Conservation (phyloP, 176 grass and related monocot species). For the Lolium rigidum region DNA sequence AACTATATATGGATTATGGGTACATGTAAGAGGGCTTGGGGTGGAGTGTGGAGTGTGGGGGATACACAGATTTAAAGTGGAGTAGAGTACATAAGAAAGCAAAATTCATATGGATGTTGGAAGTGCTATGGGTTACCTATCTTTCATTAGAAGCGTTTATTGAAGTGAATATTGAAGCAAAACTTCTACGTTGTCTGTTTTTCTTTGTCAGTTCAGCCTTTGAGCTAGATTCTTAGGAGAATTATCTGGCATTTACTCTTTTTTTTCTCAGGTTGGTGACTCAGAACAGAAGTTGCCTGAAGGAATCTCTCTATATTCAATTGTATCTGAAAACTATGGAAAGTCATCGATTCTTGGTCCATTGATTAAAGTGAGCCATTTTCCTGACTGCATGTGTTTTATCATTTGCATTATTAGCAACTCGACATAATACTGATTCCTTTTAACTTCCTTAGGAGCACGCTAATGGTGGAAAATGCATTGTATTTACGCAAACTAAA, state of each 20-base stretch:
- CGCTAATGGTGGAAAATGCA: slow-evolving; percentile 95
- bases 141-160: neutral
- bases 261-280: slow-evolving; percentile 82
- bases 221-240: neutral
- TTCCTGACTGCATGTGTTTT: slow-evolving; percentile 23
- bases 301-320: slow-evolving; percentile 91
- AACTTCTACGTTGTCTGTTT: neutral
- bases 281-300: slow-evolving; percentile 92
- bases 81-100: neutral
- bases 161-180: slow-evolving; percentile 2
- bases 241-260: slow-evolving; percentile 29
- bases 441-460: slow-evolving; percentile 63
- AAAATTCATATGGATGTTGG: slow-evolving; percentile 7
- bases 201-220: slow-evolving; percentile 7
- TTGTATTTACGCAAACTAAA: slow-evolving; percentile 98
- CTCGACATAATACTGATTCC: slow-evolving; percentile 20
- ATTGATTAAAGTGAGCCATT: slow-evolving; percentile 75
- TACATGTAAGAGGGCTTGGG: neutral
- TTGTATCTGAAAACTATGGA: slow-evolving; percentile 76
- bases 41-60: no score
- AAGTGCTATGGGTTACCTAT: neutral
- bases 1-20: slow-evolving; percentile 1
- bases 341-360: slow-evolving; percentile 85
- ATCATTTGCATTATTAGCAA: slow-evolving; percentile 2
- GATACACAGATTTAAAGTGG: neutral